Percentiles rank a stretch among this genome's conserved stretches.
These are phyloP conservation scores for Nephelium lappaceum DNA, from an alignment of 345 rosid genomes.

Conservation along the genomic window DNA sequence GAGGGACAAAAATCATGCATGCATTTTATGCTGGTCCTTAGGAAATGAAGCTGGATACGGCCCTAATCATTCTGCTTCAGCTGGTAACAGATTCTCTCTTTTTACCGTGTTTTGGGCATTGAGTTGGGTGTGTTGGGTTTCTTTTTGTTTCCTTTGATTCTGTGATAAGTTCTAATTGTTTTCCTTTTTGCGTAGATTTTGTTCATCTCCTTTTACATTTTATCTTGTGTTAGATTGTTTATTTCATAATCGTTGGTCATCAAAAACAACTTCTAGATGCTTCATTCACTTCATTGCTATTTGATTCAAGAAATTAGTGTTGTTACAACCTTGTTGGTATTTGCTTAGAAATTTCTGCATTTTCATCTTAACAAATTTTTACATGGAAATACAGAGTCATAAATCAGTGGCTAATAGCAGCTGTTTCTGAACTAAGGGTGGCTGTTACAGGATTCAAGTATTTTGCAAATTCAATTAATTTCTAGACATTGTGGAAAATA, in stretches of 20 bases:
- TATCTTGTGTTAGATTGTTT: no score
- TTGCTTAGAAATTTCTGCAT: slow-evolving; percentile 2
- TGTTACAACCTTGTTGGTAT: background rate
- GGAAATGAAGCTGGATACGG: slow-evolving; percentile 97
- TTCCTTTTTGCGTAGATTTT: background rate
- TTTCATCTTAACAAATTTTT: background rate
- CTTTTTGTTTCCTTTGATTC: background rate
- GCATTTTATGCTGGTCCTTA: slow-evolving; percentile 91
- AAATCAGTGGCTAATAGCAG: no score
- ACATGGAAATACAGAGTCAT: background rate
- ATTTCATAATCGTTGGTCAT: no score
- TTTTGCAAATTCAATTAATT: background rate
- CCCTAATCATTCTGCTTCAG: slow-evolving; percentile 96
- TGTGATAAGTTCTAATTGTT: background rate
- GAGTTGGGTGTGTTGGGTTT: slow-evolving; percentile 4
- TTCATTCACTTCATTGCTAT: slow-evolving; percentile 4
- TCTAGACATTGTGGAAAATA: background rate
- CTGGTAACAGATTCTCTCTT: slow-evolving; percentile 55
- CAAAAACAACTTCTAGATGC: slow-evolving; percentile 4
- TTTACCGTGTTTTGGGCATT: background rate
- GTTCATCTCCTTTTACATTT: background rate
- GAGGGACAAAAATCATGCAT: slow-evolving; percentile 94
- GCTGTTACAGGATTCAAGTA: no score
- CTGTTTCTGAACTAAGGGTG: no score
- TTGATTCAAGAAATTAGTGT: background rate